A percentile compares a stretch with the other conserved stretches of the same genome.
Evolutionary conservation across 163 green algal genomes (phyloP).

Genomic region (Coccomyxa subellipsoidea): DNA sequence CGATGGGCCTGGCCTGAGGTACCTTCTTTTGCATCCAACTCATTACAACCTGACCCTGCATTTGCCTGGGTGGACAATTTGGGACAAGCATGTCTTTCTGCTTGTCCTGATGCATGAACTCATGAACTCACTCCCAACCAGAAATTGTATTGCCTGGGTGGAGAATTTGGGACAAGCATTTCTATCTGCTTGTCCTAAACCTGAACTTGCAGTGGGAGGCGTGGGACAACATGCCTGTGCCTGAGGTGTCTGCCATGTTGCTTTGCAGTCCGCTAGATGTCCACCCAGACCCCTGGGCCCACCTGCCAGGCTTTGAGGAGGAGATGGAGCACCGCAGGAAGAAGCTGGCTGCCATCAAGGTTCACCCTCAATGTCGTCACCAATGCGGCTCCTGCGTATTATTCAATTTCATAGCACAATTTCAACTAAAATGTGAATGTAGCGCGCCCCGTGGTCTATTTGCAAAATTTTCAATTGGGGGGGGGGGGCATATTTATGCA

Average conservation of each 20-base stretch:
- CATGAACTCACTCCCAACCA: too few relatives aligned
- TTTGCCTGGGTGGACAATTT: too few relatives aligned
- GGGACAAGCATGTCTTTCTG: too few relatives aligned
- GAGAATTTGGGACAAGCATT: too few relatives aligned
- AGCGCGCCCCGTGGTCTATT: background rate
- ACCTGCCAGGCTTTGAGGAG: slow-evolving; percentile 15
- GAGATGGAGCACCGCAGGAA: slow-evolving; percentile 4
- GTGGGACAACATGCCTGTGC: too few relatives aligned
- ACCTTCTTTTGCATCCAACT: background rate
- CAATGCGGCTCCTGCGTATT: background rate
- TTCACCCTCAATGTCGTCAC: background rate
- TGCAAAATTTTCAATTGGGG: background rate
- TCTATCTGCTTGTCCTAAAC: too few relatives aligned
- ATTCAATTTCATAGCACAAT: background rate
- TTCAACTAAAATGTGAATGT: background rate
- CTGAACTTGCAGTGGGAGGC: too few relatives aligned
- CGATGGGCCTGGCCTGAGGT: slow-evolving; percentile 35
- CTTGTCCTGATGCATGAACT: too few relatives aligned
- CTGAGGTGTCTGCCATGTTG: background rate
- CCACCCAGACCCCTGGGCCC: slow-evolving; percentile 2
- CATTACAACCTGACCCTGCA: too few relatives aligned
- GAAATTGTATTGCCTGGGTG: too few relatives aligned
- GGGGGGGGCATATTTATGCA: too few relatives aligned
- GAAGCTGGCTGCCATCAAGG: background rate
- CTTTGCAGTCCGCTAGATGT: slow-evolving; percentile 15